A percentile compares a stretch with the other conserved stretches of the same genome.
These are phyloP conservation scores for Desmodesmus armatus DNA, from an alignment of 139 green algal species.

Conservation along the genomic window DNA sequence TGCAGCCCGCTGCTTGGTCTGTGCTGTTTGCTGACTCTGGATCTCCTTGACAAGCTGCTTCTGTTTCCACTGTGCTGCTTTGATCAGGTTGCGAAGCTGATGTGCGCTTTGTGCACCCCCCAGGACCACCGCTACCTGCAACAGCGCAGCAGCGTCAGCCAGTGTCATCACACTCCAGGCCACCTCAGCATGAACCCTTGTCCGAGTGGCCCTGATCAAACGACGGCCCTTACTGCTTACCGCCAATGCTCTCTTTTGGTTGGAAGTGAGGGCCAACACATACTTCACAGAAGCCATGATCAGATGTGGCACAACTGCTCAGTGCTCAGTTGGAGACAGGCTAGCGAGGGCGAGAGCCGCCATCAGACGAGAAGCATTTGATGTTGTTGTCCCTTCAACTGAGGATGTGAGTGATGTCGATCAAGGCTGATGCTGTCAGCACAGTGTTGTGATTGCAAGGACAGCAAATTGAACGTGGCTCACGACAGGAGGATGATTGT, in stretches of 20 bases:
- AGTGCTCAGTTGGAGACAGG: no score
- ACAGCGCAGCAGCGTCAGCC: not conserved
- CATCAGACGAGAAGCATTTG: no score
- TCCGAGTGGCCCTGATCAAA: not conserved
- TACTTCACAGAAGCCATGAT: no score
- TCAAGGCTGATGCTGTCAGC: no score
- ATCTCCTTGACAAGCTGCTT: slow-evolving; percentile 29
- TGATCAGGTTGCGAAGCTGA: slow-evolving; percentile 20
- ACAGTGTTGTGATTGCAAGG: no score
- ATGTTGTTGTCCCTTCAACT: no score
- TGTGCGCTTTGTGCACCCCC: slow-evolving; percentile 26
- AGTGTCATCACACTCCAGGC: no score
- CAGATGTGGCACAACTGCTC: no score
- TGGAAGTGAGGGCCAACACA: slow-evolving; percentile 27
- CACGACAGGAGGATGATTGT: no score
- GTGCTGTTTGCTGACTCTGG: slow-evolving; percentile 5
- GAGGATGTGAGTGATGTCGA: no score
- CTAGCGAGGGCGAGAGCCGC: no score
- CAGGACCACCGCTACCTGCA: slow-evolving; percentile 33
- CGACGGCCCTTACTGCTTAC: not conserved
- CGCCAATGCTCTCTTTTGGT: slow-evolving; percentile 40
- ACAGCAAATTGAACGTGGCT: no score
- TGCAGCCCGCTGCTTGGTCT: slow-evolving; percentile 16
- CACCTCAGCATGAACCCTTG: not conserved
- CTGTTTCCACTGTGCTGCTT: slow-evolving; percentile 30